Base-by-base conservation (phyloP, 2,329 filamentous ascomycete species). In the Aspergillus candidus region DNA sequence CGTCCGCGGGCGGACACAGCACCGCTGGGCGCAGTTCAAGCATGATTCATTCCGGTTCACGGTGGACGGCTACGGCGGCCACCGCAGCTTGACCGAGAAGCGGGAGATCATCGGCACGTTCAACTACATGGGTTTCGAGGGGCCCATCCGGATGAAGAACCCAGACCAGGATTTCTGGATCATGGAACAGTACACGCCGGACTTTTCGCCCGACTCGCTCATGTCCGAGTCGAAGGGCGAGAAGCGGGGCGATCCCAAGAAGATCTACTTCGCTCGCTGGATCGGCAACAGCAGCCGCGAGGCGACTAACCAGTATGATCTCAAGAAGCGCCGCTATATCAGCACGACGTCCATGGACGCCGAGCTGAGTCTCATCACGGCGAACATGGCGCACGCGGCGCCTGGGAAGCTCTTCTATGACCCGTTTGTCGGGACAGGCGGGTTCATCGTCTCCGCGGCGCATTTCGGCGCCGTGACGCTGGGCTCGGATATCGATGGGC, bases 301-400 rank as follows among this genome's bases (percentile, higher is more conserved):
- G 41, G 73, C 83, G 4, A 75, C 87, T 29, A 72, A 78, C 31
- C 84, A 77, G 17, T 94, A 90, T 59, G 89, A 95, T 63, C 75
- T 98, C 15, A 98, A 98, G 74, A 95, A 94, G 68, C 76, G 93
- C 22, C 77, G 78, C 32, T 98, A 98, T 62, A 97, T 98, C 57
- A 88, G 86, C 54, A 97, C 91, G 0, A 98, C 93, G 0, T 93
- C 87, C 36, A 97, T 98, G 93, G 93, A 98, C 62, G 86, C 91
- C 0, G 93, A 97, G 65, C 75, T 98, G 35, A 87, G 89, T 11
- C 76, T 98, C 1, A 73, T 98, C 15, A 96, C 90, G 0, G 93
- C 91, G 2, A 98, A 97, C 60, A 82, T 98, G 54, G 87, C 88
- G 0, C 79, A 87, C 11, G 89, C 89, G 0, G 83, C 73, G 0